Conservation (phyloP, 1,284 basidiomycete genomes). For the Anthracocystis walkeri region DNA sequence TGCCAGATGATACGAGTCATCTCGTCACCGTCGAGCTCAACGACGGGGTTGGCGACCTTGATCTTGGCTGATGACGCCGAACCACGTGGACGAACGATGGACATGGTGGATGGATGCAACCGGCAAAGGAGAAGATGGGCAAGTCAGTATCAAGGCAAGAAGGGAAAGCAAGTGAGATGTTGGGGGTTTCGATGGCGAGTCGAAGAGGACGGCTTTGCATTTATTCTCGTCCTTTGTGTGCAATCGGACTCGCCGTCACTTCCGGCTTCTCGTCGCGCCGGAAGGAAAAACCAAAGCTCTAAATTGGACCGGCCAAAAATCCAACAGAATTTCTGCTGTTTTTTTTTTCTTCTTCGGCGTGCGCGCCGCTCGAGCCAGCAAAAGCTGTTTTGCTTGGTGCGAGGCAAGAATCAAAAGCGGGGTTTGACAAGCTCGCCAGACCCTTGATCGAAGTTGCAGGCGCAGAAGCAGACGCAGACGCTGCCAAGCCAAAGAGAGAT, state of each 20-base stretch:
- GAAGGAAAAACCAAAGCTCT: too few species aligned
- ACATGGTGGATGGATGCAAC: constrained; percentile 21
- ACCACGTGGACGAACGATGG: constrained; percentile 46
- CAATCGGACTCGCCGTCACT: constrained; percentile 18
- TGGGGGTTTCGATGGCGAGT: not conserved
- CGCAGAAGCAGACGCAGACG: too few species aligned
- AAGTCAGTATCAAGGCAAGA: not conserved
- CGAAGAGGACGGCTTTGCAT: not conserved
- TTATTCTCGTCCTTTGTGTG: too few species aligned
- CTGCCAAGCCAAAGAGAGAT: not conserved
- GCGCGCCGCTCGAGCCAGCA: too few species aligned
- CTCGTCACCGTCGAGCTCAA: constrained; percentile 78
- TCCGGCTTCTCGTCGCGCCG: constrained; percentile 17
- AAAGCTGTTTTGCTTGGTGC: too few species aligned
- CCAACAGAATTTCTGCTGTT: not conserved
- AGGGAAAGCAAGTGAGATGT: not conserved
- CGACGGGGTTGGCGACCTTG: constrained; percentile 88
- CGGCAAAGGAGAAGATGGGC: not conserved
- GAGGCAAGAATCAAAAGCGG: not conserved
- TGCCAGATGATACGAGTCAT: constrained; percentile 80
- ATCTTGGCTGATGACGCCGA: constrained; percentile 72
- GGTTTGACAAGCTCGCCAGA: not conserved
- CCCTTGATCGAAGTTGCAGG: not conserved
- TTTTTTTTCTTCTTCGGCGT: not conserved
- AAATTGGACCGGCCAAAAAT: constrained; percentile 6